phyloP scores from a whole-genome alignment of 768 basidiomycete species.

The Agrocybe pediades region DNA sequence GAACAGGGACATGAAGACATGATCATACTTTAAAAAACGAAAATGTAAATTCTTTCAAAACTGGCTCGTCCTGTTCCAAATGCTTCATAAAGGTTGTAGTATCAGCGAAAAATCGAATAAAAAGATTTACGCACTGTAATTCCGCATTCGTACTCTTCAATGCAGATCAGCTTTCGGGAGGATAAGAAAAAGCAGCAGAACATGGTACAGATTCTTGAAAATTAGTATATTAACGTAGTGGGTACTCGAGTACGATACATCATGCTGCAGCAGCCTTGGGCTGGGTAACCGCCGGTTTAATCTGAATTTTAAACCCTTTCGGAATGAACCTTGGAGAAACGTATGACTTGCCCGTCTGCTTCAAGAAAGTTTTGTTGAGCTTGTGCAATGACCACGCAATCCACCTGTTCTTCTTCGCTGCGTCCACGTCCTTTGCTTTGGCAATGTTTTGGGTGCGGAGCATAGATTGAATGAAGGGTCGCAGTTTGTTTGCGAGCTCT shows the following conservation, averaged over 20 bases:
- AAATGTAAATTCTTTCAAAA: no score
- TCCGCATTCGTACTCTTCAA: no score
- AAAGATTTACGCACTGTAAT: no score
- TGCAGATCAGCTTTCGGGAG: neutral
- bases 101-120: no score
- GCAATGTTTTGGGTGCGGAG: slow-evolving; percentile 4
- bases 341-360: slow-evolving; percentile 1
- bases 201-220: no score
- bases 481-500: slow-evolving; percentile 14
- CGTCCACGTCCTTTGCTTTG: slow-evolving; percentile 6
- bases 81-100: no score
- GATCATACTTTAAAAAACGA: neutral
- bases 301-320: neutral
- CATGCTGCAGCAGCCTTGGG: neutral
- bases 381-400: slow-evolving; percentile 13
- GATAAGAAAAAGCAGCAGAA: neutral
- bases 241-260: slow-evolving; percentile 2
- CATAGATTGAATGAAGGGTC: slow-evolving; percentile 12
- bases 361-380: slow-evolving; percentile 11
- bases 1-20: slow-evolving; percentile 9
- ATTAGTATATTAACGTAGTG: no score
- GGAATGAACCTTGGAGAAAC: slow-evolving; percentile 5
- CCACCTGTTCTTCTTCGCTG: slow-evolving; percentile 20
- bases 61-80: no score
- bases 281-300: neutral